A percentile compares a stretch with the other conserved stretches of the same genome.
Evolutionary conservation across 2,329 filamentous ascomycete species (phyloP).

Genomic region (Talaromyces marneffei): DNA sequence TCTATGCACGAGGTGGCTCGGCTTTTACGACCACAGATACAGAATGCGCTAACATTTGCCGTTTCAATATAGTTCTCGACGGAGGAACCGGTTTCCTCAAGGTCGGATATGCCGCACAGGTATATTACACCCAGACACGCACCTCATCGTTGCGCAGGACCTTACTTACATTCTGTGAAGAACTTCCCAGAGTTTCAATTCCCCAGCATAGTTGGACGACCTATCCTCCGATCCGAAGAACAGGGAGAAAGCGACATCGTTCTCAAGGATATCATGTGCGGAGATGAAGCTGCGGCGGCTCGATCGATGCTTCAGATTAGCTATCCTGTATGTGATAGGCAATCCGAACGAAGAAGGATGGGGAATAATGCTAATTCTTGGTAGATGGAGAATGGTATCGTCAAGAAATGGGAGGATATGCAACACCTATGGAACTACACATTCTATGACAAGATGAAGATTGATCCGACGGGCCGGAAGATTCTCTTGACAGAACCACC

Average conservation of each 20-base stretch:
- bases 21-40: conserved; percentile 11
- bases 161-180: conserved; percentile 39
- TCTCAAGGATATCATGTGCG: conserved; percentile 99
- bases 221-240: conserved; percentile 95
- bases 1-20: background rate
- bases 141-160: background rate
- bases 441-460: conserved; percentile 92
- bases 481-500: conserved; percentile 95
- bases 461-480: conserved; percentile 87
- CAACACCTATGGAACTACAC: conserved; percentile 99
- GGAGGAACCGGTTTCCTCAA: conserved; percentile 99
- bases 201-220: conserved; percentile 94
- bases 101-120: conserved; percentile 93
- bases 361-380: conserved; percentile 13
- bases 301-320: conserved; percentile 97
- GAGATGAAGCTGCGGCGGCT: conserved; percentile 92
- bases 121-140: conserved; percentile 33
- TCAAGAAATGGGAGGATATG: conserved; percentile 99
- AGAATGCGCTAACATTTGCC: conserved; percentile 24
- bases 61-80: conserved; percentile 73
- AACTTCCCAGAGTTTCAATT: conserved; percentile 99
- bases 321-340: conserved; percentile 62
- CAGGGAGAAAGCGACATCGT: conserved; percentile 60
- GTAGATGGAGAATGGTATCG: conserved; percentile 97
- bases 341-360: background rate